A percentile compares a stretch with the other conserved stretches of the same genome.
phyloP scores from a whole-genome alignment of 257 asterid species.

The Solanum lignicaule region DNA sequence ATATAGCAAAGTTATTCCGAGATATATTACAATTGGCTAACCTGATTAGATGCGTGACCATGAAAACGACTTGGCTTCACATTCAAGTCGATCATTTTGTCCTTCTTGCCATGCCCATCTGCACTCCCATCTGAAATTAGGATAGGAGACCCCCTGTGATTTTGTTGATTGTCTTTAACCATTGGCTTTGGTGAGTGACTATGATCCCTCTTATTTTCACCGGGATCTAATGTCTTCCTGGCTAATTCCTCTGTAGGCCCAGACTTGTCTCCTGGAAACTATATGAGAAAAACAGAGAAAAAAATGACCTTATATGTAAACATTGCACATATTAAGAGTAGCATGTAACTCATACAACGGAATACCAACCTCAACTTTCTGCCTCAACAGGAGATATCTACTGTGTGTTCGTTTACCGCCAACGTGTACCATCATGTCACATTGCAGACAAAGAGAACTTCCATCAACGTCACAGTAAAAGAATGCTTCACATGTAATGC shows the following conservation, averaged over 20 bases:
- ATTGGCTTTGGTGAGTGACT: constrained; percentile 11
- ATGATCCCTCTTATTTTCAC: constrained; percentile 30
- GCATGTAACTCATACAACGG: constrained; percentile 1
- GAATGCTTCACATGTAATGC: constrained; percentile 41
- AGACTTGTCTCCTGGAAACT: constrained; percentile 80
- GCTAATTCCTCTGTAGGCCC: constrained; percentile 35
- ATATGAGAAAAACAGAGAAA: constrained; percentile 13
- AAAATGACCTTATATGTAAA: background rate
- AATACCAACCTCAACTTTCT: constrained; percentile 83
- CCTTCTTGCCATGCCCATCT: constrained; percentile 25
- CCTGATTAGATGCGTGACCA: constrained; percentile 34
- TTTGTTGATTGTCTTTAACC: constrained; percentile 25
- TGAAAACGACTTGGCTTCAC: constrained; percentile 57
- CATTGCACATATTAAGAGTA: background rate
- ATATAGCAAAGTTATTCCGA: background rate
- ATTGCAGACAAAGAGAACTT: constrained; percentile 87
- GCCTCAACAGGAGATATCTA: constrained; percentile 80
- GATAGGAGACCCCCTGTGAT: constrained; percentile 26
- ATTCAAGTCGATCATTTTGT: constrained; percentile 72
- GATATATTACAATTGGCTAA: background rate
- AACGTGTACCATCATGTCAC: constrained; percentile 86
- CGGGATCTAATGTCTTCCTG: constrained; percentile 24
- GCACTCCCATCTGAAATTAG: constrained; percentile 13
- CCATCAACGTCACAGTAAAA: constrained; percentile 94
- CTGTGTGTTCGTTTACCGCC: constrained; percentile 94